These are phyloP conservation scores for Alternaria sp. DNA, from an alignment of 2,329 filamentous ascomycete species.

Conservation along the genomic window DNA sequence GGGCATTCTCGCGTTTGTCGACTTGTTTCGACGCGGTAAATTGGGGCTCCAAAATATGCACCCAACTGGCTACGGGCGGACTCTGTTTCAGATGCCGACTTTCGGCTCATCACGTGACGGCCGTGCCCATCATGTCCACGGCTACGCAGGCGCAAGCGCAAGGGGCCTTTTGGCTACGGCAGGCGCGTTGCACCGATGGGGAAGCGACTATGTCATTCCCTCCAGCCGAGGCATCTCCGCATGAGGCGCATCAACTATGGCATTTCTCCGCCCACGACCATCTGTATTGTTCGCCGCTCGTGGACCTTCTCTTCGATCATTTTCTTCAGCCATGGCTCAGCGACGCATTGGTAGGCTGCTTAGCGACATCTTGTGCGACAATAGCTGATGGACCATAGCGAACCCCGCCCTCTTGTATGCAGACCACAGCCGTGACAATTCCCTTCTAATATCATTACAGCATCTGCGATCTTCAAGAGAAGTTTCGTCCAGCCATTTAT, in stretches of 20 bases:
- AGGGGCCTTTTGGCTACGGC: conserved; percentile 7
- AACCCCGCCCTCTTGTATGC: conserved; percentile 52
- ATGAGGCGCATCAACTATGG: conserved; percentile 9
- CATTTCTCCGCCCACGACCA: conserved; percentile 16
- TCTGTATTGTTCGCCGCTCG: neutral
- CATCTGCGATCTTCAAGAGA: conserved; percentile 94
- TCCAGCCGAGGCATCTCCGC: conserved; percentile 21
- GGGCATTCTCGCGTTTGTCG: neutral
- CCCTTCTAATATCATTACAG: conserved; percentile 56
- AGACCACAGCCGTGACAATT: neutral
- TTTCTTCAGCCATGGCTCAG: conserved; percentile 36
- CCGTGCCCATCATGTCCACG: neutral
- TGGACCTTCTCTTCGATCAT: conserved; percentile 1
- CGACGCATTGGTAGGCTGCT: conserved; percentile 39
- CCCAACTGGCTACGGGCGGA: conserved; percentile 18
- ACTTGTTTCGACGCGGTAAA: neutral
- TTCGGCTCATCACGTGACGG: conserved; percentile 2
- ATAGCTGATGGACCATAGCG: conserved; percentile 36
- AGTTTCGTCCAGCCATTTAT: conserved; percentile 82
- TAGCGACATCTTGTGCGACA: conserved; percentile 15
- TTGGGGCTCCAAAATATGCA: conserved; percentile 18
- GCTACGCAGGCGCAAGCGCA: neutral
- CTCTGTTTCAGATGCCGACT: conserved; percentile 14
- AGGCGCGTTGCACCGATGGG: conserved; percentile 10
- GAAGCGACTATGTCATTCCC: conserved; percentile 15